phyloP scores from a whole-genome alignment of 768 basidiomycete genomes.

The Chlorophyllum brunneum region DNA sequence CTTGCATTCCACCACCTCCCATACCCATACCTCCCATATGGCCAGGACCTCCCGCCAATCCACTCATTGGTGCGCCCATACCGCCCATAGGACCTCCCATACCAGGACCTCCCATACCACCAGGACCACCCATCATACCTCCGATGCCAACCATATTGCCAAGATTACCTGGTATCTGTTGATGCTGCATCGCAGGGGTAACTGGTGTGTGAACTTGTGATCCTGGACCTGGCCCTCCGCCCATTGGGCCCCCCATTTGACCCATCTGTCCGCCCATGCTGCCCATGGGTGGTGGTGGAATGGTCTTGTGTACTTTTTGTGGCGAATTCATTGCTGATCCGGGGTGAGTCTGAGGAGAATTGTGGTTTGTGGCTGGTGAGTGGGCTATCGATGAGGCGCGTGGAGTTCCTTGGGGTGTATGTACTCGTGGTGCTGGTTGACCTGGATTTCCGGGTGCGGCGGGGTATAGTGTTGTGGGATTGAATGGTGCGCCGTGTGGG shows the following conservation, averaged over 20 bases:
- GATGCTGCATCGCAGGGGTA: neutral
- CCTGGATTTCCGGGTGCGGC: neutral
- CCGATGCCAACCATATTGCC: neutral
- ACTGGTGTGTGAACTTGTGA: neutral
- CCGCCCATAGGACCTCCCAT: neutral
- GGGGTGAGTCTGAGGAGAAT: conserved; percentile 49
- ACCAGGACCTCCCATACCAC: neutral
- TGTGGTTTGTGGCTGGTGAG: conserved; percentile 21
- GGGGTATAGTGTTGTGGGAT: conserved; percentile 42
- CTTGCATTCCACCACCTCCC: neutral
- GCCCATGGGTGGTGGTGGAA: conserved; percentile 24
- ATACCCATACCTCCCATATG: neutral
- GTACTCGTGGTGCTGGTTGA: neutral
- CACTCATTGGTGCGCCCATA: neutral
- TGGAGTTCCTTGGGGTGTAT: conserved; percentile 22
- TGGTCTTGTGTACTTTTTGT: conserved; percentile 62
- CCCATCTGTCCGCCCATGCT: conserved; percentile 13
- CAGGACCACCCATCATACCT: neutral
- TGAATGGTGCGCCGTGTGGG: conserved; percentile 6
- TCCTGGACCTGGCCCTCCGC: neutral
- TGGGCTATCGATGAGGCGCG: conserved; percentile 31
- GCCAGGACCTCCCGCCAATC: neutral
- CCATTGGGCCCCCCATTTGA: conserved; percentile 3
- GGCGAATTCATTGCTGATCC: conserved; percentile 52
- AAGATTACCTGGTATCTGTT: neutral